phyloP scores from a whole-genome alignment of 148 eudicot species.

The Cornus suecica region DNA sequence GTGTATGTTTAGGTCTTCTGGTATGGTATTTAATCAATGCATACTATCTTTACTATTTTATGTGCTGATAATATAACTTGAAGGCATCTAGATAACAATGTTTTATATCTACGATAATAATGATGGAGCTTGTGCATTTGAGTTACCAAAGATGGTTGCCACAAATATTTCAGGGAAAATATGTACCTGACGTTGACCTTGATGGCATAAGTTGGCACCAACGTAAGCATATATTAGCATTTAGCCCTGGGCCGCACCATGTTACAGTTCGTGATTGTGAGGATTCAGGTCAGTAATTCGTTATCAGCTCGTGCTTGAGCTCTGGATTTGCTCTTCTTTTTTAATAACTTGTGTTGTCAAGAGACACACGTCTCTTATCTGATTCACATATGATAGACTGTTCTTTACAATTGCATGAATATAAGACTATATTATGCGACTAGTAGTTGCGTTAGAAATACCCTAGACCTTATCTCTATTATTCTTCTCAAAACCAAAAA shows the following conservation, averaged over 20 bases:
- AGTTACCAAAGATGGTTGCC: not conserved
- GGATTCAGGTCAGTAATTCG: constrained; percentile 59
- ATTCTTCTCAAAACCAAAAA: no score
- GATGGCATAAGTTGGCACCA: constrained; percentile 92
- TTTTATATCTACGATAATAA: no score
- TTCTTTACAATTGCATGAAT: no score
- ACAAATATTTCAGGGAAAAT: constrained; percentile 52
- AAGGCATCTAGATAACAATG: not conserved
- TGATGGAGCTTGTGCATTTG: not conserved
- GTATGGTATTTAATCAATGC: no score
- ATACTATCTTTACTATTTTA: not conserved
- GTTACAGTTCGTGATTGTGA: constrained; percentile 85
- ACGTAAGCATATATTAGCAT: constrained; percentile 81
- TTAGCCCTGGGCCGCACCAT: constrained; percentile 75
- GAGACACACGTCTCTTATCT: not conserved
- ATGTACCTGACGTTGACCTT: constrained; percentile 78
- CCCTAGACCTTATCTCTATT: no score
- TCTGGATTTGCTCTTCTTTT: not conserved
- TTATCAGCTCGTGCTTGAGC: not conserved
- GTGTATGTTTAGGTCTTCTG: no score
- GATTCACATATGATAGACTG: no score
- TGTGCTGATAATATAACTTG: not conserved
- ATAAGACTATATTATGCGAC: no score
- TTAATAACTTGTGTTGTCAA: not conserved
- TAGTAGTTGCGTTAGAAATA: no score